Percentiles rank a stretch among this genome's conserved stretches.
Conservation (phyloP, 305 asterid genomes). For the Fraxinus greggii region DNA sequence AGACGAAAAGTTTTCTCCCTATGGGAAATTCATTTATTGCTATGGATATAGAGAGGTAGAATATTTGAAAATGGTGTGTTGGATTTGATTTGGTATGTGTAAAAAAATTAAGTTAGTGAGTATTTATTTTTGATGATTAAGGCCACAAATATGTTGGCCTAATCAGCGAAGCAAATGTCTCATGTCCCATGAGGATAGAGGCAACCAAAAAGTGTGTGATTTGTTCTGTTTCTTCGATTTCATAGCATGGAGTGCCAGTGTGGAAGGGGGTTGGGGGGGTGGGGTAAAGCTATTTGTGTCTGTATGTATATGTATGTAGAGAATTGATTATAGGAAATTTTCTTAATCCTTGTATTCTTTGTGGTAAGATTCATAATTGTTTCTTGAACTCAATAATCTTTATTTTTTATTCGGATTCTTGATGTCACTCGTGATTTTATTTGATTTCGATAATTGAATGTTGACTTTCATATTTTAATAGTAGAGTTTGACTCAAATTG, state of each 20-base stretch:
- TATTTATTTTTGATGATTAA: conserved; percentile 3
- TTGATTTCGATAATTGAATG: neutral
- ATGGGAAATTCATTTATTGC: conserved; percentile 14
- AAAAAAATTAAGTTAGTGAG: neutral
- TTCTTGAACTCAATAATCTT: neutral
- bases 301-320: neutral
- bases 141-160: conserved; percentile 20
- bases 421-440: neutral
- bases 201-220: neutral
- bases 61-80: neutral
- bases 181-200: neutral
- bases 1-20: conserved; percentile 21
- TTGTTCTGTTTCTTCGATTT: neutral
- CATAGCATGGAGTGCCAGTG: neutral
- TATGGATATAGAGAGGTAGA: conserved; percentile 27
- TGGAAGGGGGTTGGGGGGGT: neutral
- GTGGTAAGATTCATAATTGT: neutral
- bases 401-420: neutral
- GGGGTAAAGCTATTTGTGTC: neutral
- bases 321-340: neutral
- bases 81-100: neutral
- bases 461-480: neutral
- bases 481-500: neutral
- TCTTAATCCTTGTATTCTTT: neutral
- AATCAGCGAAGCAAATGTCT: neutral